These are phyloP conservation scores for Trichosporon inkin DNA, from an alignment of 1,284 basidiomycete genomes.

Conservation along the genomic window DNA sequence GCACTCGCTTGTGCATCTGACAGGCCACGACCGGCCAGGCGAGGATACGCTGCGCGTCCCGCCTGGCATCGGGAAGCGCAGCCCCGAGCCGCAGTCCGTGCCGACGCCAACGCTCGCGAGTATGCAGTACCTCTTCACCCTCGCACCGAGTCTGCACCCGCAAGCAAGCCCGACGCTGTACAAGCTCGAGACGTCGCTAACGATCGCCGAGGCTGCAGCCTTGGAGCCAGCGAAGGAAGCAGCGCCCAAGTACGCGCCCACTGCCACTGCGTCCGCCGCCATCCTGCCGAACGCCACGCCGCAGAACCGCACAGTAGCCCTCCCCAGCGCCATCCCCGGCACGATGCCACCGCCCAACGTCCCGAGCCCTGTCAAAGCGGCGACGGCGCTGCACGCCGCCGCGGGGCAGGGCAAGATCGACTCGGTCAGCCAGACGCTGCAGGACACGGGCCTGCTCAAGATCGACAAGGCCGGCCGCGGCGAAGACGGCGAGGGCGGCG, in stretches of 20 bases:
- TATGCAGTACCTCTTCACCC: slow-evolving; percentile 37
- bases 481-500: slow-evolving; percentile 27
- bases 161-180: slow-evolving; percentile 42
- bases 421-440: slow-evolving; percentile 24
- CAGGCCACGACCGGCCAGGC: slow-evolving; percentile 36
- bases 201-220: slow-evolving; percentile 30
- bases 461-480: slow-evolving; percentile 40
- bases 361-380: slow-evolving; percentile 27
- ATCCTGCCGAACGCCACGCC: neutral
- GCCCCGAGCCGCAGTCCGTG: slow-evolving; percentile 8
- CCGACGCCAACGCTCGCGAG: slow-evolving; percentile 32
- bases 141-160: slow-evolving; percentile 40
- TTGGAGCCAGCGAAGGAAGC: neutral
- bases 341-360: neutral
- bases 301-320: neutral
- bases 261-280: slow-evolving; percentile 2
- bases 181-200: slow-evolving; percentile 35
- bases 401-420: slow-evolving; percentile 31
- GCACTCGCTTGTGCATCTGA: slow-evolving; percentile 37
- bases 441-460: slow-evolving; percentile 38
- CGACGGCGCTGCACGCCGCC: slow-evolving; percentile 35
- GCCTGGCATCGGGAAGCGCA: slow-evolving; percentile 14
- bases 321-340: neutral
- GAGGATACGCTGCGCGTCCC: slow-evolving; percentile 35
- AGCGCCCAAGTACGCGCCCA: slow-evolving; percentile 3